These are phyloP conservation scores for Cicer chorassanicum DNA, from an alignment of 306 rosid genomes.

Conservation along the genomic window DNA sequence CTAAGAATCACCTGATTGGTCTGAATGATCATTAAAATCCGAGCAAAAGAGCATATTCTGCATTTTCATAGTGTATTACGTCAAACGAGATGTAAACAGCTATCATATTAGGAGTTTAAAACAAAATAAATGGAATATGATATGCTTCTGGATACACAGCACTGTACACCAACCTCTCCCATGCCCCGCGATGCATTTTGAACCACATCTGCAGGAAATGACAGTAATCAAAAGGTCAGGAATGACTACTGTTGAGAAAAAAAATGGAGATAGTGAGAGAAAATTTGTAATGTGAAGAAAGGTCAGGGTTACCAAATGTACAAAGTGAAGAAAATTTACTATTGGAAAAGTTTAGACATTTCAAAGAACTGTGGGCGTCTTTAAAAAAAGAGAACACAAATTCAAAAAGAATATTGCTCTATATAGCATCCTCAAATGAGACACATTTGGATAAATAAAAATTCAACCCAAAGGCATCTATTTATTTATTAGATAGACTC, in stretches of 20 bases:
- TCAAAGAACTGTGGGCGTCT: conserved; percentile 34
- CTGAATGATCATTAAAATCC: conserved; percentile 63
- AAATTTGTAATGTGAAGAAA: conserved; percentile 1
- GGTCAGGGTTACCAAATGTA: not conserved
- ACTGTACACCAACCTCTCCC: conserved; percentile 60
- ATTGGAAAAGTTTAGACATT: not conserved
- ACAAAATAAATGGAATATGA: conserved; percentile 7
- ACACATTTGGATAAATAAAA: too few species aligned
- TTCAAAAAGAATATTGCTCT: not conserved
- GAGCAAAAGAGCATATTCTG: conserved; percentile 73
- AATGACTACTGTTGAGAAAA: not conserved
- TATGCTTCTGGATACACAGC: conserved; percentile 34
- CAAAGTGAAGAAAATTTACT: conserved; percentile 13
- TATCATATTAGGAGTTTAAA: conserved; percentile 17
- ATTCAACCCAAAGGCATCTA: conserved; percentile 1
- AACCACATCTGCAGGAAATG: conserved; percentile 58
- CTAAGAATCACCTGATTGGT: conserved; percentile 65
- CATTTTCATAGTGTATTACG: conserved; percentile 44
- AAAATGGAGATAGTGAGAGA: not conserved
- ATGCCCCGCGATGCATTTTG: conserved; percentile 59
- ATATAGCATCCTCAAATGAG: too few species aligned
- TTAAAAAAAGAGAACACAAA: conserved; percentile 30
- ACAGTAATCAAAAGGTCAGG: conserved; percentile 41
- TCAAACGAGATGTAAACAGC: conserved; percentile 38
- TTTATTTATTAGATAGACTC: not conserved